Evolutionary conservation across 2,329 filamentous ascomycete genomes (phyloP).

Genomic region (Orbilia ellipsospora): DNA sequence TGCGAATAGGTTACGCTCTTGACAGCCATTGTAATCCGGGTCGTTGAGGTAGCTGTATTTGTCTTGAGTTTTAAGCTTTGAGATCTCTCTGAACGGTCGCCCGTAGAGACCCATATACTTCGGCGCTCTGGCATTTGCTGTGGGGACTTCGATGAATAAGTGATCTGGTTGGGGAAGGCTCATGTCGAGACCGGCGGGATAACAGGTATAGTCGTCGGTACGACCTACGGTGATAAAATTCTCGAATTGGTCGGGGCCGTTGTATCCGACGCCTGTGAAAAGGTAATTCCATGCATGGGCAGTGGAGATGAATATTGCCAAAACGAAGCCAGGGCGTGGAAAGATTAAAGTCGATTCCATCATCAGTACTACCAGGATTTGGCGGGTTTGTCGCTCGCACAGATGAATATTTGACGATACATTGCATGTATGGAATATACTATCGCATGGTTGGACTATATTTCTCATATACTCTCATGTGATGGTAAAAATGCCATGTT

Average conservation of each 20-base stretch:
- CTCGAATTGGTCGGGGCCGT: conserved; percentile 7
- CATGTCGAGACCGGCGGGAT: conserved; percentile 10
- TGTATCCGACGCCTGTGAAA: conserved; percentile 12
- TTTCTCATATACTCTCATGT: too few relatives aligned
- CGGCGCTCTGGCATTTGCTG: background rate
- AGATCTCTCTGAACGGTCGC: background rate
- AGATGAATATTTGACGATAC: too few relatives aligned
- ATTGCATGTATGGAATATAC: too few relatives aligned
- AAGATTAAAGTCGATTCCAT: background rate
- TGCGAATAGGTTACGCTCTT: conserved; percentile 1
- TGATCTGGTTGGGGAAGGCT: background rate
- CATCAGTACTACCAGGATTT: background rate
- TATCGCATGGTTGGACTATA: too few relatives aligned
- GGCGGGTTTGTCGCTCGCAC: too few relatives aligned
- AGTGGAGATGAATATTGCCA: background rate
- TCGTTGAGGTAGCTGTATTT: conserved; percentile 1
- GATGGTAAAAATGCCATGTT: too few relatives aligned
- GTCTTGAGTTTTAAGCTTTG: background rate
- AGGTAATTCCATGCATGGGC: conserved; percentile 12
- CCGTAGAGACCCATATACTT: conserved; percentile 14
- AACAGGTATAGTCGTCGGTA: conserved; percentile 10
- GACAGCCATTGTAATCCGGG: conserved; percentile 8
- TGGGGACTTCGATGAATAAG: conserved; percentile 1
- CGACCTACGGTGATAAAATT: conserved; percentile 2
- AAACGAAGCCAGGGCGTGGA: background rate